These are phyloP conservation scores for Pilobolus umbonatus DNA, from an alignment of 192 early-diverging fungal genomes.

Conservation along the genomic window DNA sequence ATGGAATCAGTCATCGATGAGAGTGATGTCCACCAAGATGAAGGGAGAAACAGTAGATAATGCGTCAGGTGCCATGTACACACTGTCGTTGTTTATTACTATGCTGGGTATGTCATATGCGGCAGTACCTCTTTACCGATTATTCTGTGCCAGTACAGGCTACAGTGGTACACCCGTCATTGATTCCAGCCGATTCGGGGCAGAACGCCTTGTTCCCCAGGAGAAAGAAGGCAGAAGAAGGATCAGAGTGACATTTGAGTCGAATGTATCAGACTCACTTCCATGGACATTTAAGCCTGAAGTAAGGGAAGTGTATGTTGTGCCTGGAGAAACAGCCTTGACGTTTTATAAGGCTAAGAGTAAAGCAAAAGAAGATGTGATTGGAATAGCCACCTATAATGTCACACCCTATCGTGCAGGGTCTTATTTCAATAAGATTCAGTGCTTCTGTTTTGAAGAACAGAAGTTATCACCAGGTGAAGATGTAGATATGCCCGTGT, in stretches of 20 bases:
- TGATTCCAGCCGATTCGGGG: conserved; percentile 58
- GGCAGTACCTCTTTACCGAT: conserved; percentile 90
- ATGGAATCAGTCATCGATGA: no score
- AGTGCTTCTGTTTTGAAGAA: conserved; percentile 99
- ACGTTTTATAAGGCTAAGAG: conserved; percentile 96
- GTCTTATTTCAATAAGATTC: conserved; percentile 99
- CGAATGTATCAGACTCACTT: conserved; percentile 71
- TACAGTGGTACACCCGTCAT: conserved; percentile 86
- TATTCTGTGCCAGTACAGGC: conserved; percentile 92
- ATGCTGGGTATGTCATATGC: conserved; percentile 89
- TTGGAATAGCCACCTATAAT: conserved; percentile 96
- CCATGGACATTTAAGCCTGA: conserved; percentile 91
- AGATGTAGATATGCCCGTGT: conserved; percentile 93
- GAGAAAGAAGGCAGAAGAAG: conserved; percentile 51
- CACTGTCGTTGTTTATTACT: conserved; percentile 72
- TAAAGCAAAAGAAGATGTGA: conserved; percentile 76
- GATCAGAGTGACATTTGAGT: conserved; percentile 65
- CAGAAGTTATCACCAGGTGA: conserved; percentile 86
- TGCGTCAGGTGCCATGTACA: conserved; percentile 58
- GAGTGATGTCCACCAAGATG: no score
- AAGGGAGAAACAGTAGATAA: conserved; percentile 8
- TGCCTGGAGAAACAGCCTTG: conserved; percentile 94
- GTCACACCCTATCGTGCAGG: conserved; percentile 90
- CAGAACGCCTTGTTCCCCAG: conserved; percentile 61
- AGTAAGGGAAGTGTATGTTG: conserved; percentile 78